Evolutionary conservation across 2,329 filamentous ascomycete genomes (phyloP).

Genomic region (Fusarium siculi): DNA sequence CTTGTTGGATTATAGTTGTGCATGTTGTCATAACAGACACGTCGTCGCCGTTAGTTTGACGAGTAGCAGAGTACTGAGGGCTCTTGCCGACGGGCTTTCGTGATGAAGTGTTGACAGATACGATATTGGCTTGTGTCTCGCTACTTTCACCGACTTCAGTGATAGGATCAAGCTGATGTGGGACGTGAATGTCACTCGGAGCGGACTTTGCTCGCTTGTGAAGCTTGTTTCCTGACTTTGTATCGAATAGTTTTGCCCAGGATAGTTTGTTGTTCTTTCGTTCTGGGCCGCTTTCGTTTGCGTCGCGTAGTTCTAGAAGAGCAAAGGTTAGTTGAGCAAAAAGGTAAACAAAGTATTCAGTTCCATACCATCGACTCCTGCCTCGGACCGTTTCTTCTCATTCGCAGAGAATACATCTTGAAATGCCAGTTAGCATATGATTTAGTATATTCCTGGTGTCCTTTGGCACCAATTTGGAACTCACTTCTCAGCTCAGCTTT

Average conservation of each 20-base stretch:
- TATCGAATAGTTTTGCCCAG: conserved; percentile 20
- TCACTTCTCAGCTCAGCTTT: conserved; percentile 21
- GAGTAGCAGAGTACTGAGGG: neutral
- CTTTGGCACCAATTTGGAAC: neutral
- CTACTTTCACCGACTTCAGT: conserved; percentile 3
- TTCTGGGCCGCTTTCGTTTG: neutral
- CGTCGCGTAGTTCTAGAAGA: neutral
- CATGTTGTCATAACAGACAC: neutral
- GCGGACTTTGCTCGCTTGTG: conserved; percentile 26
- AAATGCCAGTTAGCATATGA: neutral
- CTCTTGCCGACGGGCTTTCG: neutral
- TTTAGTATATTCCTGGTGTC: neutral
- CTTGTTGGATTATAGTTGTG: conserved; percentile 6
- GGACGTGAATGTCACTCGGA: neutral
- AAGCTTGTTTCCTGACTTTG: conserved; percentile 24
- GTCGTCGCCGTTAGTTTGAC: neutral
- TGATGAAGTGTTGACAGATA: neutral
- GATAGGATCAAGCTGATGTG: conserved; percentile 1
- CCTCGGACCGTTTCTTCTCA: neutral
- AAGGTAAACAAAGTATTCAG: neutral
- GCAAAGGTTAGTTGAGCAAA: neutral
- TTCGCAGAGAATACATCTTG: neutral
- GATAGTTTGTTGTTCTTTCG: neutral
- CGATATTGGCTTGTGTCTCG: neutral
- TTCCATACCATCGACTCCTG: conserved; percentile 4